A percentile compares a stretch with the other conserved stretches of the same genome.
Conservation (phyloP, 202 grass and related monocot genomes). For the Dendrocalamus latiflorus region DNA sequence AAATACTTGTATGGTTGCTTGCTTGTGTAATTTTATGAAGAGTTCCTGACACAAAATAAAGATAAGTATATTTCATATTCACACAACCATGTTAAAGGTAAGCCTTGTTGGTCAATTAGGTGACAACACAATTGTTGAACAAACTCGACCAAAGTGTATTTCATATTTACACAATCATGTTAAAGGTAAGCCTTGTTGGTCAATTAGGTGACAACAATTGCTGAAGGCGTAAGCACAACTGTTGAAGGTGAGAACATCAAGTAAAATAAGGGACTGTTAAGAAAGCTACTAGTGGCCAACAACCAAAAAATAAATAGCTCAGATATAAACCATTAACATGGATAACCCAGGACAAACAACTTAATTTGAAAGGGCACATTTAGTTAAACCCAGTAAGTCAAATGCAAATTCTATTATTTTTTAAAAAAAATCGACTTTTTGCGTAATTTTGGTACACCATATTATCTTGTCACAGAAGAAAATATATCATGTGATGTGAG, state of each 20-base stretch:
- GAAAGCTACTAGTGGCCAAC: neutral
- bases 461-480: neutral
- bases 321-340: neutral
- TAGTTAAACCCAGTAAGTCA: neutral
- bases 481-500: neutral
- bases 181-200: neutral
- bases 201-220: neutral
- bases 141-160: neutral
- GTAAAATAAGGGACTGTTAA: no score
- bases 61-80: neutral
- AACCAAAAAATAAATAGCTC: neutral
- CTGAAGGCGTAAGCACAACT: neutral
- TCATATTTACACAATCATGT: neutral
- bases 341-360: neutral
- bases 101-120: neutral
- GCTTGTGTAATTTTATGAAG: neutral
- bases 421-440: neutral
- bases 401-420: neutral
- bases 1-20: neutral
- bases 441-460: neutral
- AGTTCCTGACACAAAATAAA: slow-evolving; percentile 2
- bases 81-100: neutral
- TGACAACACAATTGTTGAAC: neutral
- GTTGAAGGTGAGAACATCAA: no score
- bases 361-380: neutral